Percentiles rank a stretch among this genome's conserved stretches.
Conservation (phyloP, 306 rosid species). For the Cucurbita ficifolia region DNA sequence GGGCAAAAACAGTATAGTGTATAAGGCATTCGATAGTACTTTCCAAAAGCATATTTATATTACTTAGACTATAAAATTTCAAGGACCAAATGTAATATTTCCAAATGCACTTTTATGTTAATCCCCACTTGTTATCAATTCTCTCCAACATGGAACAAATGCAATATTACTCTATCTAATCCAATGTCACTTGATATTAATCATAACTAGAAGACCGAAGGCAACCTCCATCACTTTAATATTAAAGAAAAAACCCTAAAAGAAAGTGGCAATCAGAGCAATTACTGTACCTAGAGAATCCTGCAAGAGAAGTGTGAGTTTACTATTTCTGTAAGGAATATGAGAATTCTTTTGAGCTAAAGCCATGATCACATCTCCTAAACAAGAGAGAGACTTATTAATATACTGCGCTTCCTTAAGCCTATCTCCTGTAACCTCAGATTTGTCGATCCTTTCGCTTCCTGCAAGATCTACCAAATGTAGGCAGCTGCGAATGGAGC, state of each 20-base stretch:
- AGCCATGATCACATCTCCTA: constrained; percentile 92
- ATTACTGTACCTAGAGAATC: constrained; percentile 57
- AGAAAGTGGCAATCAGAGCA: background rate
- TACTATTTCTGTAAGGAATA: constrained; percentile 90
- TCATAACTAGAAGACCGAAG: background rate
- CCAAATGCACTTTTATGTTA: background rate
- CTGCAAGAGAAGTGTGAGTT: constrained; percentile 91
- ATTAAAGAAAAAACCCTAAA: background rate
- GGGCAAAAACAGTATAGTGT: background rate
- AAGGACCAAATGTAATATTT: background rate
- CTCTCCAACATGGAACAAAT: background rate
- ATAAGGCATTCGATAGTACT: background rate
- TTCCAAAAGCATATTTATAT: background rate
- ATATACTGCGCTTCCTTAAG: constrained; percentile 83
- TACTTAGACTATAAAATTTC: background rate
- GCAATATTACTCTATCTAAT: background rate
- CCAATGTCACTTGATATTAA: background rate
- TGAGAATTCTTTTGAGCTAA: constrained; percentile 94
- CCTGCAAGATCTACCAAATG: constrained; percentile 97
- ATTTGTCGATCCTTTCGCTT: constrained; percentile 87
- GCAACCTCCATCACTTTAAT: background rate
- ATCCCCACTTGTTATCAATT: background rate
- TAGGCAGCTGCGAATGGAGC: constrained; percentile 53
- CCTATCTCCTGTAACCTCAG: constrained; percentile 87
- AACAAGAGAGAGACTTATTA: constrained; percentile 86